A percentile compares a stretch with the other conserved stretches of the same genome.
phyloP scores from a whole-genome alignment of 441 rosid species.

The Euphorbia schlechtendalii region DNA sequence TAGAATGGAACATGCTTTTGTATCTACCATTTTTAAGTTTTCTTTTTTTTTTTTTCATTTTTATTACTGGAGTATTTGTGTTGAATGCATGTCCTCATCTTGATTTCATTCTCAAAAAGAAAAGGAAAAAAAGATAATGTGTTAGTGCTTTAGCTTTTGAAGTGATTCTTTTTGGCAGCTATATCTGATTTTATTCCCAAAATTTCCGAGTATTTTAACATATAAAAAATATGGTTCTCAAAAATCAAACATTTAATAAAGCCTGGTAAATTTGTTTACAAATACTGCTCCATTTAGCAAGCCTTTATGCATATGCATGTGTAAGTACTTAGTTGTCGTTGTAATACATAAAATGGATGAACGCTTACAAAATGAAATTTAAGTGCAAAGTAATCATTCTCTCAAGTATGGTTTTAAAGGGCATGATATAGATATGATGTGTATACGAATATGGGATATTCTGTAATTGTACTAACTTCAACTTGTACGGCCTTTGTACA shows the following conservation, averaged over 20 bases:
- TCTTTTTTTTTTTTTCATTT: not conserved
- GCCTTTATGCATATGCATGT: no score
- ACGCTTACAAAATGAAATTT: no score
- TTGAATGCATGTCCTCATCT: not conserved
- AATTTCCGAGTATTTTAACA: not conserved
- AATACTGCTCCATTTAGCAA: no score
- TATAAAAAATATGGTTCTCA: no score
- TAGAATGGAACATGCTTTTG: not conserved
- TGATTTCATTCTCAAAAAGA: not conserved
- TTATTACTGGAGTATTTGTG: no score
- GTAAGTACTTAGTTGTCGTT: no score
- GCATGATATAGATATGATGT: no score
- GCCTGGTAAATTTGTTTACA: no score
- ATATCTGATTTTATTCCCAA: not conserved
- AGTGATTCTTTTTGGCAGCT: not conserved
- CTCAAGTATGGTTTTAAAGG: not conserved
- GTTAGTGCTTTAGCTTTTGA: not conserved
- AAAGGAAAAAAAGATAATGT: not conserved
- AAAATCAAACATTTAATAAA: no score
- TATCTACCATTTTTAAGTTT: slow-evolving; percentile 7
- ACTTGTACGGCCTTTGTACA: not conserved
- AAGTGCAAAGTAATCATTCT: not conserved
- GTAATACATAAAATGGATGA: no score
- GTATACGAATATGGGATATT: no score
- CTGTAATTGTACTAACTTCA: not conserved